Conservation (phyloP, 345 rosid species). For the Linum tenue region DNA sequence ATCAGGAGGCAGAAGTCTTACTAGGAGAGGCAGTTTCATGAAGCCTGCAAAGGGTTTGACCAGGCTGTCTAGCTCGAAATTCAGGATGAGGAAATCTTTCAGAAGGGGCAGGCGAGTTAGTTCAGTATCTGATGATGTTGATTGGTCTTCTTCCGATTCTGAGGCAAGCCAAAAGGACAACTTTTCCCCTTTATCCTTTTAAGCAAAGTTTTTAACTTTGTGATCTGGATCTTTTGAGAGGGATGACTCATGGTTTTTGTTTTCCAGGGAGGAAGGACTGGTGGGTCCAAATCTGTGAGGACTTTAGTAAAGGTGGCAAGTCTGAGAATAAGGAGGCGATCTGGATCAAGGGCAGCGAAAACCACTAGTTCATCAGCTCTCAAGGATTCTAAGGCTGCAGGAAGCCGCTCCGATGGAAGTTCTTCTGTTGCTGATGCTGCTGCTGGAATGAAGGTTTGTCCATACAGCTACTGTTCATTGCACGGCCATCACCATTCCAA, state of each 20-base stretch:
- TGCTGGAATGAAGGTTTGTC: slow-evolving; percentile 38
- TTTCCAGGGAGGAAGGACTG: slow-evolving; percentile 18
- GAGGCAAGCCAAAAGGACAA: slow-evolving; percentile 14
- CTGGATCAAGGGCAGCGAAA: slow-evolving; percentile 29
- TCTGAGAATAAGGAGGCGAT: slow-evolving; percentile 33
- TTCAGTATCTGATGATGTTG: background rate
- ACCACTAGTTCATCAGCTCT: slow-evolving; percentile 80
- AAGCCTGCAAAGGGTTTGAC: slow-evolving; percentile 34
- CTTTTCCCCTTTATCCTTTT: background rate
- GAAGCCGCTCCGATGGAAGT: too few species aligned
- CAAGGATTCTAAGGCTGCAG: slow-evolving; percentile 47
- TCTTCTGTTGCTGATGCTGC: slow-evolving; percentile 8
- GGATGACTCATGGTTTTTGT: background rate
- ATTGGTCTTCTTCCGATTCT: slow-evolving; percentile 6
- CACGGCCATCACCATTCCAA: slow-evolving; percentile 56
- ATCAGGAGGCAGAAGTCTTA: slow-evolving; percentile 11
- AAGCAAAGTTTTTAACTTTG: too few species aligned
- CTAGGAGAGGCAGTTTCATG: slow-evolving; percentile 19
- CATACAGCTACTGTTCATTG: slow-evolving; percentile 76
- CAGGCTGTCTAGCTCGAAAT: slow-evolving; percentile 23
- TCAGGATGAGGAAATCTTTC: slow-evolving; percentile 34
- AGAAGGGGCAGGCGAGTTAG: slow-evolving; percentile 19
- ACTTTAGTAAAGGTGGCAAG: slow-evolving; percentile 34
- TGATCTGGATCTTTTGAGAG: too few species aligned
- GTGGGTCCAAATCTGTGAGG: slow-evolving; percentile 19